Conservation (phyloP, 306 rosid genomes). For the Lathyrus aphaca region DNA sequence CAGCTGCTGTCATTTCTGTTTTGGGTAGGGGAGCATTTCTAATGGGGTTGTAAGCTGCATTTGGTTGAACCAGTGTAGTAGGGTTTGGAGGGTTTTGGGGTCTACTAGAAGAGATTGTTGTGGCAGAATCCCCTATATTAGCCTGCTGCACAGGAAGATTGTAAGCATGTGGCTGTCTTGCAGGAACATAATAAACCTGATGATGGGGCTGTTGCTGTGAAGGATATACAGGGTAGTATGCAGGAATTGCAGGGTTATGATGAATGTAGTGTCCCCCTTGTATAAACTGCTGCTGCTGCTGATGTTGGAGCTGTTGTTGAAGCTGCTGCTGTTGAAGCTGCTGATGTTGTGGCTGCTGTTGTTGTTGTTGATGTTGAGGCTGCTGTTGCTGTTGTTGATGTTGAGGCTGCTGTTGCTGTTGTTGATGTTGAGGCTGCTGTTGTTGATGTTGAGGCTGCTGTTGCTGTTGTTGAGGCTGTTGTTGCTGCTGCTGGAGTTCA, state of each 20-base stretch:
- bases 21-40: slow-evolving; percentile 67
- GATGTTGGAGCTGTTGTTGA: slow-evolving; percentile 40
- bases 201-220: slow-evolving; percentile 75
- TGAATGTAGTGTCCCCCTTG: slow-evolving; percentile 83
- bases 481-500: slow-evolving; percentile 20
- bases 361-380: slow-evolving; percentile 36
- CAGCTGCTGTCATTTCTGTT: slow-evolving; percentile 67
- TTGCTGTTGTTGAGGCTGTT: slow-evolving; percentile 35
- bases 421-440: neutral
- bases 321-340: neutral
- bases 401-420: slow-evolving; percentile 35
- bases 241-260: slow-evolving; percentile 59
- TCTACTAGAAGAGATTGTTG: slow-evolving; percentile 53
- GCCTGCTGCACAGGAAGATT: slow-evolving; percentile 70
- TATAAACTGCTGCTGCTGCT: slow-evolving; percentile 63
- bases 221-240: slow-evolving; percentile 85
- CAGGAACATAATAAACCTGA: slow-evolving; percentile 71
- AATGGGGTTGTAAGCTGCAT: slow-evolving; percentile 59
- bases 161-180: slow-evolving; percentile 81
- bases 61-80: slow-evolving; percentile 48
- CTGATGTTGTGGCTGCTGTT: slow-evolving; percentile 36
- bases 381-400: slow-evolving; percentile 58
- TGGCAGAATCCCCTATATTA: slow-evolving; percentile 59
- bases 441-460: slow-evolving; percentile 23
- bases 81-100: slow-evolving; percentile 70